phyloP scores from a whole-genome alignment of 306 rosid genomes.

The Pachyrhizus erosus region DNA sequence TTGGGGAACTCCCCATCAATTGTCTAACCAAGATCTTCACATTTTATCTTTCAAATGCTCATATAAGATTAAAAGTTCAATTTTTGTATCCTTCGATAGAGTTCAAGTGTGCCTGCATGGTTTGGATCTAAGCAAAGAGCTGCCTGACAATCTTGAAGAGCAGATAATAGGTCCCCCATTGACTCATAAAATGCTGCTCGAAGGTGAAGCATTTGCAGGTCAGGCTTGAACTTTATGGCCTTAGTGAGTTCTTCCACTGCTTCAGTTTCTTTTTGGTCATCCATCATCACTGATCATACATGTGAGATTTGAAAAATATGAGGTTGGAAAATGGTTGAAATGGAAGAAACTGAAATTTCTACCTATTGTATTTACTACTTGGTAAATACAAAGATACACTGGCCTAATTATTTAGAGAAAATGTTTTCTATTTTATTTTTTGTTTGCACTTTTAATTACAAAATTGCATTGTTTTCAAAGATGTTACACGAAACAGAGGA shows the following conservation, averaged over 20 bases:
- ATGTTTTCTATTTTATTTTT: not conserved
- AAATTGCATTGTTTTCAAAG: not conserved
- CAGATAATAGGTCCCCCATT: constrained; percentile 57
- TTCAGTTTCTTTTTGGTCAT: constrained; percentile 82
- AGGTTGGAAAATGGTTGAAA: not conserved
- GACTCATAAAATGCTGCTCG: constrained; percentile 87
- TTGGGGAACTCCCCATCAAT: constrained; percentile 5
- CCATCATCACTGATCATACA: constrained; percentile 77
- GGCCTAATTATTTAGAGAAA: not conserved
- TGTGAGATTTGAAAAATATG: too few relatives aligned
- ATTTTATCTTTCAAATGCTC: not conserved
- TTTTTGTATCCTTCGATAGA: constrained; percentile 58
- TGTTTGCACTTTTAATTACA: not conserved
- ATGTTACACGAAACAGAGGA: too few relatives aligned
- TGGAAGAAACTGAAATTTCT: not conserved
- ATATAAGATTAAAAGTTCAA: constrained; percentile 39
- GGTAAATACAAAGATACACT: too few relatives aligned
- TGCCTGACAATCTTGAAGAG: constrained; percentile 77
- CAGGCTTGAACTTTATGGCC: constrained; percentile 83
- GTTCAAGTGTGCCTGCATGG: constrained; percentile 71
- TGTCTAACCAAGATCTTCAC: constrained; percentile 27
- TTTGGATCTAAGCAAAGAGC: constrained; percentile 83
- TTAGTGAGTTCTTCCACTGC: constrained; percentile 76
- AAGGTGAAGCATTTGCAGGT: constrained; percentile 85
- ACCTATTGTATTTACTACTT: too few relatives aligned